phyloP scores from a whole-genome alignment of 352 stramenopile genomes.

The Achlya hypogyna region DNA sequence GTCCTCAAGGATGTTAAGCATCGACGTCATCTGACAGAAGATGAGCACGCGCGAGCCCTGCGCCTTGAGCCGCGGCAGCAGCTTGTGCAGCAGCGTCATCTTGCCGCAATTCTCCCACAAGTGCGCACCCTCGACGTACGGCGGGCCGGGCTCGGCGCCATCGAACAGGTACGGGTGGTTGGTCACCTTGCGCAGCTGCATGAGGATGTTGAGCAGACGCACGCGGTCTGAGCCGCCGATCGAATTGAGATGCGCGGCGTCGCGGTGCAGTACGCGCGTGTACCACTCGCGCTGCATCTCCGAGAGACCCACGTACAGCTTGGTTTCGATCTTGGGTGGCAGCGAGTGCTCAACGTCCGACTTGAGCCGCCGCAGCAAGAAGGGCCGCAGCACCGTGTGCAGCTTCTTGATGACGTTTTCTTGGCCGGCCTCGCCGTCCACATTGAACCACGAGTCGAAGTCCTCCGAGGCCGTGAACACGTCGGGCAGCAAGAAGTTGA shows the following conservation, averaged over 20 bases:
- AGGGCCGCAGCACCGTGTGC: conserved; percentile 96
- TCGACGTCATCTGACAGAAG: conserved; percentile 99
- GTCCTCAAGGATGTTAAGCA: conserved; percentile 99
- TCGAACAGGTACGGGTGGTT: conserved; percentile 99
- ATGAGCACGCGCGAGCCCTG: conserved; percentile 94
- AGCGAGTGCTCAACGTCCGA: conserved; percentile 95
- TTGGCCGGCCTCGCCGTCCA: conserved; percentile 92
- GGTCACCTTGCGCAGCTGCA: conserved; percentile 98
- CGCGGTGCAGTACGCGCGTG: conserved; percentile 93
- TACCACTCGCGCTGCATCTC: conserved; percentile 98
- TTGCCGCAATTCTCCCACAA: conserved; percentile 99
- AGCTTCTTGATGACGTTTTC: conserved; percentile 97
- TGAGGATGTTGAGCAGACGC: conserved; percentile 96
- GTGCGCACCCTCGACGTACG: conserved; percentile 94
- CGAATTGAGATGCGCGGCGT: conserved; percentile 94
- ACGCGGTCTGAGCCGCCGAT: conserved; percentile 94
- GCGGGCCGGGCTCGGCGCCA: conserved; percentile 94
- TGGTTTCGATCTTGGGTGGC: conserved; percentile 97
- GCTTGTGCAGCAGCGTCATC: conserved; percentile 93
- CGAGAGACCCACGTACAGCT: conserved; percentile 96
- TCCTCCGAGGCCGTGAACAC: conserved; percentile 96
- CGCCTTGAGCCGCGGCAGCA: conserved; percentile 79
- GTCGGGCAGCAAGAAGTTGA: conserved; percentile 98
- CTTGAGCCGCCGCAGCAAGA: conserved; percentile 98
- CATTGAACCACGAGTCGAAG: conserved; percentile 99